Evolutionary conservation across 345 rosid species (phyloP), one percentile per base, ranked within the genome.

Genomic region (Lepidium sativum): DNA sequence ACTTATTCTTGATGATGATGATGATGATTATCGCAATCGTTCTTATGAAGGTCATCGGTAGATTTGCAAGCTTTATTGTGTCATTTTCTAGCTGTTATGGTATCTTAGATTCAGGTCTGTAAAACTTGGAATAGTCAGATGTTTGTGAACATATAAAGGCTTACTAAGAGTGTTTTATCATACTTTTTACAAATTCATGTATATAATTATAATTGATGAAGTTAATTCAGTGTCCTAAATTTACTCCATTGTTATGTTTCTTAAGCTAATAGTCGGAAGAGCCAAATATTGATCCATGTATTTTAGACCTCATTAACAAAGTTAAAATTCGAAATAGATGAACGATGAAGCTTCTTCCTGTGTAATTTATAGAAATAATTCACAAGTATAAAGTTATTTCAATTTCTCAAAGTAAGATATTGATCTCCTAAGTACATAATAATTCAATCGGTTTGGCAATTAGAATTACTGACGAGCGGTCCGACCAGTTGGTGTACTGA

Each of bases 1-100:
- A 21, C 77, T 87, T 23, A 65, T 83, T 67, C 84, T 89, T 32
- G 88, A 86, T 49, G 94, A 85, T 54, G 53, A 66, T 23, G 75
- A 68, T 23, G 75, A 23, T n/a, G n/a, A n/a, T n/a, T n/a, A n/a
- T n/a, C n/a, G n/a, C n/a, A n/a, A n/a, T n/a, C n/a, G n/a, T n/a
- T n/a, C n/a, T 51, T 65, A 14, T 10, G 55, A 7, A 1, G 60
- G 66, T 23, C 63, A 72, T 59, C 67, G 40, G 12, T 72, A 3
- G 42, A 15, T 49, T 57, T 0, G 0, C 37, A 29, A 17, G 33
- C 35, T 70, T 60, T 43, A 12, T 27, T 18, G 43, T n/a, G n/a
- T n/a, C n/a, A n/a, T n/a, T n/a, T n/a, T n/a, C n/a, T n/a, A n/a
- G n/a, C n/a, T n/a, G n/a, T n/a, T n/a, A n/a, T n/a, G n/a, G n/a